Percentiles rank a stretch among this genome's conserved stretches.
Conservation (phyloP, 306 rosid genomes). For the Rubus parviflorus region DNA sequence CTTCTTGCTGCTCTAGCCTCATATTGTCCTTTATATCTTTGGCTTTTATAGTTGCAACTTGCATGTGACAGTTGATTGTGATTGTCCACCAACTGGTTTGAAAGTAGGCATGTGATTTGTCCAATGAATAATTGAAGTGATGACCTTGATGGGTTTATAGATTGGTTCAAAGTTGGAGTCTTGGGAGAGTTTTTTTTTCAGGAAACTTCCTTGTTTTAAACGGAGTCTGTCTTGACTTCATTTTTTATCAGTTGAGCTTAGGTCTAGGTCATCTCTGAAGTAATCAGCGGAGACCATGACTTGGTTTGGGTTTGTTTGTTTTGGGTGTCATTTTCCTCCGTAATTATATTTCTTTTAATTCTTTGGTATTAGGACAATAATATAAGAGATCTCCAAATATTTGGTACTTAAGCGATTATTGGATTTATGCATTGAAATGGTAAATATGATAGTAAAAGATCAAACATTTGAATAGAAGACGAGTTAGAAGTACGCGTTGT, state of each 20-base stretch:
- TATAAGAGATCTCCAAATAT: too few relatives aligned
- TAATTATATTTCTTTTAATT: not conserved
- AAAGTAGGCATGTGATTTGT: not conserved
- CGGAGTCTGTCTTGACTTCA: too few relatives aligned
- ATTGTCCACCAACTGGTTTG: not conserved
- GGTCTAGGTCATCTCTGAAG: rapidly evolving
- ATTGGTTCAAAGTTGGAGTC: not conserved
- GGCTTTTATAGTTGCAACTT: not conserved
- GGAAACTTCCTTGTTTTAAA: not conserved
- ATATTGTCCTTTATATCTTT: not conserved
- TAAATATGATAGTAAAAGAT: too few relatives aligned
- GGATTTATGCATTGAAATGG: too few relatives aligned
- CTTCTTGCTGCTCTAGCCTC: too few relatives aligned
- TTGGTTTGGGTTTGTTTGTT: not conserved
- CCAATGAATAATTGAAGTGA: not conserved
- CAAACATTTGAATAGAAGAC: too few relatives aligned
- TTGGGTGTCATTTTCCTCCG: not conserved
- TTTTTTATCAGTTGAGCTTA: not conserved
- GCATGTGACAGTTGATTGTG: not conserved
- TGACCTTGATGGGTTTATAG: not conserved
- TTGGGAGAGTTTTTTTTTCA: not conserved
- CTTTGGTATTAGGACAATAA: too few relatives aligned
- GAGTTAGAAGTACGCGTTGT: too few relatives aligned
- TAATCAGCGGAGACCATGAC: not conserved
- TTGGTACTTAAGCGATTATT: too few relatives aligned